These are phyloP conservation scores for Tephrocybe sp. DNA, from an alignment of 768 basidiomycete species.

Conservation along the genomic window DNA sequence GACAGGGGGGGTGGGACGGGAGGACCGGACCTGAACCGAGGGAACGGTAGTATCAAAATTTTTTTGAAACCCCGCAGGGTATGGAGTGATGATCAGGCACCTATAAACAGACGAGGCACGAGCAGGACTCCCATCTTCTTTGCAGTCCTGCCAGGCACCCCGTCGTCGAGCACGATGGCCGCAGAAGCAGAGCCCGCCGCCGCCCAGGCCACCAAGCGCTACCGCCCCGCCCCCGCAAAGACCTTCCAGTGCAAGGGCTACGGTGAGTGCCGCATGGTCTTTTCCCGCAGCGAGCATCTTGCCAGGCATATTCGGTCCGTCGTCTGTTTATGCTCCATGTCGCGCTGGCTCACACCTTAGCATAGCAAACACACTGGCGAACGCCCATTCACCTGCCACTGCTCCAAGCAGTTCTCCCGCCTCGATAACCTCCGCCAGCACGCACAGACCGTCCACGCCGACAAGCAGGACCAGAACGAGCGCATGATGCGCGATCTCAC, in stretches of 20 bases:
- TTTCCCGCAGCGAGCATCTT: constrained; percentile 92
- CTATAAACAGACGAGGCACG: constrained; percentile 12
- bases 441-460: constrained; percentile 95
- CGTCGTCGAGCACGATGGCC: constrained; percentile 21
- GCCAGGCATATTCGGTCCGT: constrained; percentile 92
- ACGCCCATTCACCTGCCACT: constrained; percentile 94
- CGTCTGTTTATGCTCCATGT: neutral
- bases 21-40: constrained; percentile 6
- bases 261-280: constrained; percentile 96
- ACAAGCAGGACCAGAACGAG: constrained; percentile 87
- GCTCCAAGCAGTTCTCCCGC: constrained; percentile 91
- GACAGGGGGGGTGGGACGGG: neutral
- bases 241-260: constrained; percentile 95
- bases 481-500: constrained; percentile 91
- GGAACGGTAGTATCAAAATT: neutral
- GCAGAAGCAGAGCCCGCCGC: constrained; percentile 23
- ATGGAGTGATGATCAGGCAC: constrained; percentile 27
- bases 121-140: too few relatives aligned
- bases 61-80: constrained; percentile 15
- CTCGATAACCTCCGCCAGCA: constrained; percentile 98
- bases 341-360: too few relatives aligned
- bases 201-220: constrained; percentile 50
- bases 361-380: constrained; percentile 96
- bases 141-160: constrained; percentile 24
- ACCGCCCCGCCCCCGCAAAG: constrained; percentile 84